Base-by-base conservation (phyloP, 2,329 filamentous ascomycete genomes). In the Phoma herbarum region DNA sequence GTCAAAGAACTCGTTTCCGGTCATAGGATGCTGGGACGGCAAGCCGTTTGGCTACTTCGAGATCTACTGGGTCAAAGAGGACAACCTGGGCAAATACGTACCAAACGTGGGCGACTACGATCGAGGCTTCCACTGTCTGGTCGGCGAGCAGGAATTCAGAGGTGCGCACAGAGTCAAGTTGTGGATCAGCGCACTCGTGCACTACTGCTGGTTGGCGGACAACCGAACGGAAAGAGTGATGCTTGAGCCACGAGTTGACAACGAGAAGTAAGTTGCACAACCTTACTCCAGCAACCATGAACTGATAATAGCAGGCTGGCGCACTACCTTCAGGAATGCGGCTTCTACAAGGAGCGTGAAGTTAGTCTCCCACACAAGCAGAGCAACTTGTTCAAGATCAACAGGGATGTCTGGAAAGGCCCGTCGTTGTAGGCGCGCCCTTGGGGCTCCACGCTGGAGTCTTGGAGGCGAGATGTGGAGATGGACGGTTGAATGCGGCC, bases 61-160 rank as follows among this genome's bases (percentile, higher is more conserved):
- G 80, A 85, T 99, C 31, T 99, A 99, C 79, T 99, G 95, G 94
- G 92, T 95, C 3, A 97, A 96, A 71, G 95, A 99, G 74, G 95
- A 98, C 71, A 80, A 83, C 0, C 76, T 99, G 0, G 92, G 91
- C 0, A 85, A 83, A 46, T 83, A 92, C 63, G 77, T 96, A 0
- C 84, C 84, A 22, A 84, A 85, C 3, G 86, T 88, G 0, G 86
- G 85, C 8, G 91, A 97, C 69, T 98, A 90, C 78, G 94, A 98
- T 69, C 84, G 95, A 7, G 95, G 95, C 0, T 79, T 98, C 18
- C 95, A 99, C 71, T 87, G 95, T 12, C 81, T 99, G 37, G 85
- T 99, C 3, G 95, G 95, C 1, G 95, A 98, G 78, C 88, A 97
- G 69, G 96, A 95, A 80, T 96, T 93, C 55, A 84, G 94, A 50